Base-by-base conservation (phyloP, 2,329 filamentous ascomycete genomes). In the Cercospora beticola region DNA sequence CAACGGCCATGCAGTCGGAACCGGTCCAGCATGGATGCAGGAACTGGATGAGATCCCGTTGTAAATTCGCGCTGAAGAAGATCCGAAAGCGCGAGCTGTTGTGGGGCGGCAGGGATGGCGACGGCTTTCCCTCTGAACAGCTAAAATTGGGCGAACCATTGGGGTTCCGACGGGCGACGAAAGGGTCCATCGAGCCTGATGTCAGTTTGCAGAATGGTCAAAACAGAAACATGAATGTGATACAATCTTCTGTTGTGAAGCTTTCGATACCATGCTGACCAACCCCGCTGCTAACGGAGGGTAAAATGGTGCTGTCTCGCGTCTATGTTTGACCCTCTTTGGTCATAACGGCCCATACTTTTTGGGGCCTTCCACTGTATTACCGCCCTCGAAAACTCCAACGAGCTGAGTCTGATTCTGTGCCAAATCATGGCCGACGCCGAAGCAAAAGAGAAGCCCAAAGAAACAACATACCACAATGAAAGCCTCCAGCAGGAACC, bases 381-480 rank as follows among this genome's bases (percentile, higher is more conserved):
- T 66, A 64, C 60, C 64, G 28, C 60, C 67, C 52, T 60, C 54
- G 56, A 66, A 23, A 46, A 57, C 65, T 33, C 36, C 59, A 68
- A 66, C 63, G 70, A 71, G 68, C 62, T 54, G 68, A 57, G 62
- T 58, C 61, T 58, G n/a, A 30, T 21, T 40, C 49, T 58, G 49
- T 26, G 61, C 62, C 66, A 57, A 57, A 56, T 68, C 52, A 64
- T 54, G 43, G 69, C 70, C 49, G 61, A 28, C 56, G 43, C 54
- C 23, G 61, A 52, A 60, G 67, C 60, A 67, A 49, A 70, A 68
- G 64, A 61, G 57, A 67, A 69, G 59, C 52, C 62, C 43, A 56
- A 36, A 60, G 28, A 68, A 67, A 65, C 62, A 70, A 71, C 70
- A 72, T 72, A 70, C 67, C 65, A 68, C 67, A 72, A 68, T 57